Evolutionary conservation across 495 filamentous ascomycete genomes (phyloP).

Genomic region (Thozetella sp.): DNA sequence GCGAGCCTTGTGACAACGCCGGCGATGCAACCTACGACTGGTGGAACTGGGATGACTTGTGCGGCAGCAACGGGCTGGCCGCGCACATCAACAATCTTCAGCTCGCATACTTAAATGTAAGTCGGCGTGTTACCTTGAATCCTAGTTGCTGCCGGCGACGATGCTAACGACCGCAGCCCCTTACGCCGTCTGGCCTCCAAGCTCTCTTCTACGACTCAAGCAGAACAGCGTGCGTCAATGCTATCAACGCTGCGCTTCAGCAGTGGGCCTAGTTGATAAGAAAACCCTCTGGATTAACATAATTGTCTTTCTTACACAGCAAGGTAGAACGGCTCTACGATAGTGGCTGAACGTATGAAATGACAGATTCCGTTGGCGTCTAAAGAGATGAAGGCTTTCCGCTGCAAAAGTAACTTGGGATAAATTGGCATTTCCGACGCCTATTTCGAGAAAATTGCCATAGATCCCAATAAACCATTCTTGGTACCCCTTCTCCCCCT

Average conservation of each 20-base stretch:
- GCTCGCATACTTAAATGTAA: constrained; percentile 1
- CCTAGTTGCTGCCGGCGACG: neutral
- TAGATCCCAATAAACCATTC: too few species aligned
- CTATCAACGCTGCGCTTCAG: neutral
- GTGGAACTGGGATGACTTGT: neutral
- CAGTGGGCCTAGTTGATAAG: too few species aligned
- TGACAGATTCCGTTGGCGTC: too few species aligned
- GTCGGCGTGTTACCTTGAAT: neutral
- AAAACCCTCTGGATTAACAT: too few species aligned
- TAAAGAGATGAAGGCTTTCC: too few species aligned
- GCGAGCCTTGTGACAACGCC: neutral
- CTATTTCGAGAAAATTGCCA: too few species aligned
- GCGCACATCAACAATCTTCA: neutral
- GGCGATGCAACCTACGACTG: constrained; percentile 2
- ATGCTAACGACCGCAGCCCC: neutral
- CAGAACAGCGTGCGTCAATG: neutral
- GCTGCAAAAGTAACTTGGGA: too few species aligned
- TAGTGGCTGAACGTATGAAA: too few species aligned
- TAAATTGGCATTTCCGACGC: too few species aligned
- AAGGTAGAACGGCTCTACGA: too few species aligned
- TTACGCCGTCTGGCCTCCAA: neutral
- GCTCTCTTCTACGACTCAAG: neutral
- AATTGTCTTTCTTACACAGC: too few species aligned
- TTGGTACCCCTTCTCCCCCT: too few species aligned
- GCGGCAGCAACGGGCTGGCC: neutral